A percentile compares a stretch with the other conserved stretches of the same genome.
These are phyloP conservation scores for Psilocybe cyanescens DNA, from an alignment of 768 basidiomycete genomes.

Conservation along the genomic window DNA sequence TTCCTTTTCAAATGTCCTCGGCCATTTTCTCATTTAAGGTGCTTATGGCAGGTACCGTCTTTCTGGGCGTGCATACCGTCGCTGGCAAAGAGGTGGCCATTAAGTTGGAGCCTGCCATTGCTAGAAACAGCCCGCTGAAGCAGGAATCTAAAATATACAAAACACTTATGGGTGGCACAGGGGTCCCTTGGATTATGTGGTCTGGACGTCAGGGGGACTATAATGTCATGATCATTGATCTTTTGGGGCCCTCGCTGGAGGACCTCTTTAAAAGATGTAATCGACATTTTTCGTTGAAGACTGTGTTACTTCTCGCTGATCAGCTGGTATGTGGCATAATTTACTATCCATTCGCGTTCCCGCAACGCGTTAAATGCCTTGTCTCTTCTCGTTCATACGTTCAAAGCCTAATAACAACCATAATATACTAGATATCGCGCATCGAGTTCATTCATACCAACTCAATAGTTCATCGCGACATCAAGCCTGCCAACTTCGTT, in stretches of 20 bases:
- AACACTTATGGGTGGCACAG: conserved; percentile 85
- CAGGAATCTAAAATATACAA: conserved; percentile 94
- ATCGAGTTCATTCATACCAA: conserved; percentile 97
- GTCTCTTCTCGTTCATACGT: neutral
- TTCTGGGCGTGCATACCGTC: conserved; percentile 76
- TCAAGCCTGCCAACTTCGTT: conserved; percentile 99
- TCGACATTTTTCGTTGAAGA: conserved; percentile 92
- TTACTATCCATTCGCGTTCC: neutral
- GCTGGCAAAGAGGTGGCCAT: conserved; percentile 87
- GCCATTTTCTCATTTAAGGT: neutral
- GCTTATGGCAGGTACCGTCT: conserved; percentile 63
- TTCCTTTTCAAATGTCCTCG: neutral
- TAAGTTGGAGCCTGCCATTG: conserved; percentile 74
- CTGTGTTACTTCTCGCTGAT: conserved; percentile 90
- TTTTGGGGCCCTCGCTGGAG: conserved; percentile 88
- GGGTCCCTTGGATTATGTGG: conserved; percentile 93
- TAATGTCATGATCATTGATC: conserved; percentile 98
- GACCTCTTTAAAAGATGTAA: conserved; percentile 90
- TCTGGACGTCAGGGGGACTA: conserved; percentile 91
- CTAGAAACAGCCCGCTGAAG: conserved; percentile 70
- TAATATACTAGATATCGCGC: conserved; percentile 80
- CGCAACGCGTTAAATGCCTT: neutral
- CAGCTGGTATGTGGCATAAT: conserved; percentile 73
- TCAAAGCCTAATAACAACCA: conserved; percentile 23
- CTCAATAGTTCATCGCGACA: conserved; percentile 94